A percentile compares a stretch with the other conserved stretches of the same genome.
Evolutionary conservation across 495 filamentous ascomycete species (phyloP).

Genomic region (Oleoguttula mirabilis): DNA sequence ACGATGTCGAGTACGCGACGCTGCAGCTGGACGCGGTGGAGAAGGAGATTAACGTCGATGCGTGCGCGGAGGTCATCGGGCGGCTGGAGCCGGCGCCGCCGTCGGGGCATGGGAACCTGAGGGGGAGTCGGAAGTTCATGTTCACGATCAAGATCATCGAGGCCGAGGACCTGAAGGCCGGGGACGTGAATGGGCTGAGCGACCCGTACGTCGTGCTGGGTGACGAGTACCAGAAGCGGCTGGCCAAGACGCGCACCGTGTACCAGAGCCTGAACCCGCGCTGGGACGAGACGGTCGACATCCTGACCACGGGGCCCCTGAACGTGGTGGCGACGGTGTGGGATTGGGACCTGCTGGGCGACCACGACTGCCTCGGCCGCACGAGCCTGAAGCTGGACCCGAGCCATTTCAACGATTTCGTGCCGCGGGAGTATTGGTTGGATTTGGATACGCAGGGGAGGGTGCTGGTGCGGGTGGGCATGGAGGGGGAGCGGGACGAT

Average conservation of each 20-base stretch:
- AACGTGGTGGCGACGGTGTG: slow-evolving; percentile 96
- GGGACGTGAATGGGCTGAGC: slow-evolving; percentile 85
- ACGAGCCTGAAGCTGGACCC: slow-evolving; percentile 93
- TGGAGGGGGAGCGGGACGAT: slow-evolving; percentile 97
- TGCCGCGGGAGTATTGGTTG: slow-evolving; percentile 93
- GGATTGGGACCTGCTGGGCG: slow-evolving; percentile 96
- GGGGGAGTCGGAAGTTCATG: slow-evolving; percentile 64
- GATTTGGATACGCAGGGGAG: slow-evolving; percentile 93
- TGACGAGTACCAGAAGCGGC: slow-evolving; percentile 96
- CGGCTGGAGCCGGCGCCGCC: slow-evolving; percentile 47
- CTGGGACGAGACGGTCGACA: slow-evolving; percentile 96
- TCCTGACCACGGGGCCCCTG: slow-evolving; percentile 78
- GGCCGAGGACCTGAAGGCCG: slow-evolving; percentile 95
- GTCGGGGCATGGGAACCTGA: slow-evolving; percentile 37
- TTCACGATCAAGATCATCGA: slow-evolving; percentile 99
- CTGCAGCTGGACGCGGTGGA: slow-evolving; percentile 83
- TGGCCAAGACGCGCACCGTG: slow-evolving; percentile 86
- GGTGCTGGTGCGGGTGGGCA: slow-evolving; percentile 78
- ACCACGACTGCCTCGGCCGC: slow-evolving; percentile 93
- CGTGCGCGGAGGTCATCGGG: slow-evolving; percentile 70
- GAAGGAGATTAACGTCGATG: slow-evolving; percentile 83
- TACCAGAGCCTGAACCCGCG: slow-evolving; percentile 86
- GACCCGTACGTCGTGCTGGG: slow-evolving; percentile 96
- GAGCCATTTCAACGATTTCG: slow-evolving; percentile 85
- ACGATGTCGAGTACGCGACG: slow-evolving; percentile 91